Evolutionary conservation across 2,329 filamentous ascomycete genomes (phyloP).

Genomic region (Calonectria multiphialidica): DNA sequence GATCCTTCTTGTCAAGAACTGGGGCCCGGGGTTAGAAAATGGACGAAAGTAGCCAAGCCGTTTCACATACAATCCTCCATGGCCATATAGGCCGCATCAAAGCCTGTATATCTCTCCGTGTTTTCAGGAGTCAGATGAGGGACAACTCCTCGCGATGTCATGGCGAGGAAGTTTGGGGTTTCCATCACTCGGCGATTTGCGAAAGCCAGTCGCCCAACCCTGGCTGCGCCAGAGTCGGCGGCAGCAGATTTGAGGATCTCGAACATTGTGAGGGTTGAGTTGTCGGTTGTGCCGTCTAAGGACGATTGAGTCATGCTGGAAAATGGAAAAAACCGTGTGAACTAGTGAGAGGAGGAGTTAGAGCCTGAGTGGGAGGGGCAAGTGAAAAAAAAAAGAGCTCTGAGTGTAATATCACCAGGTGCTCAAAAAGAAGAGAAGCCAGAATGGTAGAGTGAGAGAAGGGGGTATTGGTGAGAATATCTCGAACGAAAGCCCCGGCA

Average conservation of each 20-base stretch:
- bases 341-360: not conserved
- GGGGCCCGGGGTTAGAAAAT: constrained; percentile 17
- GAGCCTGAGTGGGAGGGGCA: not conserved
- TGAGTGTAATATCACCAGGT: not conserved
- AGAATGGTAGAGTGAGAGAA: not conserved
- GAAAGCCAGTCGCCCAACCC: constrained; percentile 76
- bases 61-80: constrained; percentile 89
- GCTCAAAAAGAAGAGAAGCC: not conserved
- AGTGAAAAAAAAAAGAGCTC: not conserved
- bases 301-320: constrained; percentile 46
- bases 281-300: constrained; percentile 31
- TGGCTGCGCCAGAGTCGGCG: constrained; percentile 61
- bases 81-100: constrained; percentile 81
- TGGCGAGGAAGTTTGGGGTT: constrained; percentile 85
- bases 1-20: constrained; percentile 68
- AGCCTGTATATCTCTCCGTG: constrained; percentile 71
- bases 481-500: not conserved
- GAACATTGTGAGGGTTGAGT: constrained; percentile 52
- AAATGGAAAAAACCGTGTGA: constrained; percentile 24
- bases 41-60: constrained; percentile 15
- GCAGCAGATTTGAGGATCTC: constrained; percentile 58
- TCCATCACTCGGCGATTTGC: constrained; percentile 73
- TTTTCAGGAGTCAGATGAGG: constrained; percentile 93
- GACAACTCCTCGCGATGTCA: constrained; percentile 85
- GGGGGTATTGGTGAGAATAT: not conserved